These are phyloP conservation scores for Jamesozyma lodderae DNA, from an alignment of 805 yeast genomes.

Conservation along the genomic window DNA sequence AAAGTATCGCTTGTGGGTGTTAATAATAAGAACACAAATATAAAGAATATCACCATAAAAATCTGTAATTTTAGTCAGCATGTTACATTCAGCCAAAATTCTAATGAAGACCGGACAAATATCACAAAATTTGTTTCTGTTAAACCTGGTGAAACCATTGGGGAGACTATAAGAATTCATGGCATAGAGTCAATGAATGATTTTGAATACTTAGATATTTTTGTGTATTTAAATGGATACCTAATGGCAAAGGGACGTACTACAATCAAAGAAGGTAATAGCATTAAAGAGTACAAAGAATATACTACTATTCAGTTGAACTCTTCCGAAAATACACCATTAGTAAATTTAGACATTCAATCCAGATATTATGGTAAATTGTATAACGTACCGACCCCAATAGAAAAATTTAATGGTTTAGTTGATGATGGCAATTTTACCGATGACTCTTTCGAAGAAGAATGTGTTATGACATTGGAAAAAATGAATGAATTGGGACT, in stretches of 20 bases:
- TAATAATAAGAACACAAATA: constrained; percentile 11
- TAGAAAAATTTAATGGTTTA: constrained; percentile 46
- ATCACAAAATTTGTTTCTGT: constrained; percentile 70
- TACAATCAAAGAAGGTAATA: constrained; percentile 38
- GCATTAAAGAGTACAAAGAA: constrained; percentile 41
- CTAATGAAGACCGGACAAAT: constrained; percentile 44
- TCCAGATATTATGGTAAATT: constrained; percentile 61
- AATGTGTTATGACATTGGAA: constrained; percentile 43
- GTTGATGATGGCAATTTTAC: constrained; percentile 17
- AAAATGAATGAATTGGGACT: constrained; percentile 46
- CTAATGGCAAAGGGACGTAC: constrained; percentile 51
- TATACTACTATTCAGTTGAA: constrained; percentile 38
- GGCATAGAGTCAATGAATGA: constrained; percentile 43
- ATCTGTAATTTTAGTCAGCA: constrained; percentile 34
- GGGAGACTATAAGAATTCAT: constrained; percentile 58
- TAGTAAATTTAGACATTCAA: constrained; percentile 43
- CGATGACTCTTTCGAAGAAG: constrained; percentile 30
- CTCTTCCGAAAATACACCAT: constrained; percentile 34
- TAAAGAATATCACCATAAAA: constrained; percentile 19
- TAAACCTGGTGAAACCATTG: constrained; percentile 58
- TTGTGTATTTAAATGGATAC: constrained; percentile 55
- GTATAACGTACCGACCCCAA: constrained; percentile 48
- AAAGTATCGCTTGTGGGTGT: constrained; percentile 26
- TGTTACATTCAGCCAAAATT: constrained; percentile 55
- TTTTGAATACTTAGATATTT: constrained; percentile 47